phyloP scores from a whole-genome alignment of 495 filamentous ascomycete genomes.

The Aspergillus saccharolyticus region DNA sequence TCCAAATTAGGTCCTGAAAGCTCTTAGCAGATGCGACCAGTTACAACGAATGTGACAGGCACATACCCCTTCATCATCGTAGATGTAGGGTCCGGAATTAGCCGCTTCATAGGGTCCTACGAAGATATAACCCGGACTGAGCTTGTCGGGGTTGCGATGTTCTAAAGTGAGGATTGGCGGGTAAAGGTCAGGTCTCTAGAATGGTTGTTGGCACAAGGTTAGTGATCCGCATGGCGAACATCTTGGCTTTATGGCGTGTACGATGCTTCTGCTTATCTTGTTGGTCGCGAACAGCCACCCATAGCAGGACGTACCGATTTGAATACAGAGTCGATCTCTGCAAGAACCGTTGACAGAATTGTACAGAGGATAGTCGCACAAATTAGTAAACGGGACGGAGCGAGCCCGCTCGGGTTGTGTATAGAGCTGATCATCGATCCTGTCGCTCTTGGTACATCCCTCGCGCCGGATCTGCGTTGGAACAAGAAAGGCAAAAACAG shows the following conservation, averaged over 20 bases:
- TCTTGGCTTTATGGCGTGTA: slow-evolving; percentile 2
- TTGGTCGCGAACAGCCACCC: background rate
- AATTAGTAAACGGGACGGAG: slow-evolving; percentile 1
- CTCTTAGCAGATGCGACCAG: slow-evolving; percentile 9
- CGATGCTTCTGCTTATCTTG: slow-evolving; percentile 1
- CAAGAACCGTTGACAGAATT: slow-evolving; percentile 4
- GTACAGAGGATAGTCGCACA: background rate
- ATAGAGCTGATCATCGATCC: slow-evolving; percentile 19
- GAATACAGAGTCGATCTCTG: slow-evolving; percentile 16
- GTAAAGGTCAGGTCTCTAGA: slow-evolving; percentile 40
- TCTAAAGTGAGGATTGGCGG: slow-evolving; percentile 32
- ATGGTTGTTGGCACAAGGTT: slow-evolving; percentile 7
- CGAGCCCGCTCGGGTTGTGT: slow-evolving; percentile 11
- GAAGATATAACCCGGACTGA: slow-evolving; percentile 42
- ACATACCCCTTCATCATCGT: slow-evolving; percentile 41
- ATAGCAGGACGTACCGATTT: slow-evolving; percentile 14
- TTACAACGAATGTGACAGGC: background rate
- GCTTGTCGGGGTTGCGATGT: slow-evolving; percentile 22
- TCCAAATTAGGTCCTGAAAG: slow-evolving; percentile 42
- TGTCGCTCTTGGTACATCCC: slow-evolving; percentile 6
- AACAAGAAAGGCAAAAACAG: slow-evolving; percentile 3
- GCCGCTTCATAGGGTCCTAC: slow-evolving; percentile 37
- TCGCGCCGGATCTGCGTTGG: slow-evolving; percentile 3
- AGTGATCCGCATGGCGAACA: slow-evolving; percentile 6
- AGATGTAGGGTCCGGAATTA: slow-evolving; percentile 44